phyloP scores from a whole-genome alignment of 768 basidiomycete genomes.

The Phaffia australis region DNA sequence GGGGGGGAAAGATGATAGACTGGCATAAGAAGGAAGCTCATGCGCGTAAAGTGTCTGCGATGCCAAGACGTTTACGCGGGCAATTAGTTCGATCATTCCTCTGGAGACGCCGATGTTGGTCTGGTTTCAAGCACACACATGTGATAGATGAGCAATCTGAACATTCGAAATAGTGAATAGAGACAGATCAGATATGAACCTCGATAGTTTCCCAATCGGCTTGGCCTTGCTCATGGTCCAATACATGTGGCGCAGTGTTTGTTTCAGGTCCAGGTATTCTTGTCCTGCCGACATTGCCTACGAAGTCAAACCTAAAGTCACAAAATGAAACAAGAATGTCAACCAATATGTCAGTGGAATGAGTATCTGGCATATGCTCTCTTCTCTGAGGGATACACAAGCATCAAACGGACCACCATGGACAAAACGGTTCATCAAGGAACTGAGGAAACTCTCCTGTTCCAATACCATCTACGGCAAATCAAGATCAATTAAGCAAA shows the following conservation, averaged over 20 bases:
- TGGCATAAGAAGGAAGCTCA: too few species aligned
- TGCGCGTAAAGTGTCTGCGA: not conserved
- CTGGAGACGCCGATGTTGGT: constrained; percentile 6
- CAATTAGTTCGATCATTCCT: constrained; percentile 5
- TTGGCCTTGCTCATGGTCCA: not conserved
- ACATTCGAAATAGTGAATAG: too few species aligned
- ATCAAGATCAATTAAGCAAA: not conserved
- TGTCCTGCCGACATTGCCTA: not conserved
- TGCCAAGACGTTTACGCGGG: not conserved
- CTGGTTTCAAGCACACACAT: not conserved
- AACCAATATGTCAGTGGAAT: too few species aligned
- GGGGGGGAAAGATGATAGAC: not conserved
- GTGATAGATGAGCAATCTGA: not conserved
- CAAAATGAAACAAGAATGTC: too few species aligned
- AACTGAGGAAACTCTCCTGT: not conserved
- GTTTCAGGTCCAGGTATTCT: not conserved
- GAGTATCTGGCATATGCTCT: too few species aligned
- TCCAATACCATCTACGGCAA: not conserved
- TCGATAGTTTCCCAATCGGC: constrained; percentile 13
- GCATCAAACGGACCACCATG: not conserved
- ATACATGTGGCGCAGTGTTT: not conserved
- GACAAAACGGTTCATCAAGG: constrained; percentile 1
- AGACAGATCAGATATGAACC: not conserved
- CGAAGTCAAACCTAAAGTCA: constrained; percentile 2
- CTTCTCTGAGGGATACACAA: too few species aligned